Conservation (phyloP, 2,329 filamentous ascomycete species). For the Exophiala bonariae region DNA sequence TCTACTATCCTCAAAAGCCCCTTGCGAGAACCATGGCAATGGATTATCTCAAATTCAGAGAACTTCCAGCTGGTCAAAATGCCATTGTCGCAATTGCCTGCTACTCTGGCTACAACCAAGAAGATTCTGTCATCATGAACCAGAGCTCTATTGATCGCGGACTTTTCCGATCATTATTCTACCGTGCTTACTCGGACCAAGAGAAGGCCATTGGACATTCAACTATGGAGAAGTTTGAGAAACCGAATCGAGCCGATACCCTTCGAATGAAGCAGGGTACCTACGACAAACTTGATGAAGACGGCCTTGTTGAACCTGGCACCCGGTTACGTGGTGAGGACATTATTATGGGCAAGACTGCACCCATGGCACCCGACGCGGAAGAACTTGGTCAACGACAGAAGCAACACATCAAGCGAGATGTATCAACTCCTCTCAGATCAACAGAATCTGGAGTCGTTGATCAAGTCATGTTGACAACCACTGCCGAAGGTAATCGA, state of each 20-base stretch:
- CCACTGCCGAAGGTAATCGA: slow-evolving; percentile 88
- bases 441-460: slow-evolving; percentile 97
- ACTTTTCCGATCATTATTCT: slow-evolving; percentile 95
- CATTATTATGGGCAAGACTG: slow-evolving; percentile 98
- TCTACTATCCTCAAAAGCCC: slow-evolving; percentile 98
- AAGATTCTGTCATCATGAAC: slow-evolving; percentile 99
- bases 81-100: slow-evolving; percentile 97
- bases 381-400: slow-evolving; percentile 93
- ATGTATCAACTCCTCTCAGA: slow-evolving; percentile 90
- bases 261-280: slow-evolving; percentile 84
- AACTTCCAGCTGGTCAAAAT: slow-evolving; percentile 94
- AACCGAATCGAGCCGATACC: slow-evolving; percentile 84
- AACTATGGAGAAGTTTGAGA: slow-evolving; percentile 91
- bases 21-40: slow-evolving; percentile 94
- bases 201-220: slow-evolving; percentile 96
- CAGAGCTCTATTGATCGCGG: slow-evolving; percentile 98
- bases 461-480: slow-evolving; percentile 89
- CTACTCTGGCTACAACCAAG: slow-evolving; percentile 98
- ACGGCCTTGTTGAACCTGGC: slow-evolving; percentile 91
- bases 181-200: slow-evolving; percentile 93
- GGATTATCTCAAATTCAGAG: slow-evolving; percentile 98
- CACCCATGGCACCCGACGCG: slow-evolving; percentile 86
- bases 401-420: slow-evolving; percentile 85
- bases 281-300: slow-evolving; percentile 95
- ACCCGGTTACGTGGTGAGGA: slow-evolving; percentile 95